phyloP scores from a whole-genome alignment of 1,284 basidiomycete species.

The Boletellus dicymbophilus region DNA sequence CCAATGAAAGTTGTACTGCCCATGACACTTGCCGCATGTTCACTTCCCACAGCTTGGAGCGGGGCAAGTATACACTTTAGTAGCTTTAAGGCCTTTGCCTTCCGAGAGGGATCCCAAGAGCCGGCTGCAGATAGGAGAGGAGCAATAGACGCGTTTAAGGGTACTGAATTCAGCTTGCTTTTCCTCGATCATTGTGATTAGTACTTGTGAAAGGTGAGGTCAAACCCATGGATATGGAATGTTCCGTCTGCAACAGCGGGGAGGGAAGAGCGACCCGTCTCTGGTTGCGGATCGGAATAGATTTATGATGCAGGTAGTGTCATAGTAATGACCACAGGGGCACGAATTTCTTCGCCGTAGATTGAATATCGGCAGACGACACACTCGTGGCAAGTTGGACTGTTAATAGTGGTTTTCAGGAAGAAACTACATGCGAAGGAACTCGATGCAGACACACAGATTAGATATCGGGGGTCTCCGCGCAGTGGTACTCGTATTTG shows the following conservation, averaged over 20 bases:
- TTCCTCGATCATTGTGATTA: slow-evolving; percentile 28
- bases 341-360: slow-evolving; percentile 29
- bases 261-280: slow-evolving; percentile 47
- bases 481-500: neutral
- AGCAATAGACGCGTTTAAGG: slow-evolving; percentile 45
- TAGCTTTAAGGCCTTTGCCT: neutral
- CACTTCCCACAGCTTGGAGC: neutral
- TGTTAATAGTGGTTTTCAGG: slow-evolving; percentile 9
- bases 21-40: neutral
- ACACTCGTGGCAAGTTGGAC: slow-evolving; percentile 38
- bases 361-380: slow-evolving; percentile 40
- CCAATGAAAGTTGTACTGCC: neutral
- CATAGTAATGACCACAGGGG: slow-evolving; percentile 45
- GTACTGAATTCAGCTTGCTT: slow-evolving; percentile 40
- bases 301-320: slow-evolving; percentile 37
- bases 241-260: slow-evolving; percentile 42
- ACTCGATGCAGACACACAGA: slow-evolving; percentile 9
- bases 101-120: slow-evolving; percentile 42
- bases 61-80: neutral
- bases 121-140: slow-evolving; percentile 37
- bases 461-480: neutral
- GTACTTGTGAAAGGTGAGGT: slow-evolving; percentile 26
- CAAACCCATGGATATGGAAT: slow-evolving; percentile 34
- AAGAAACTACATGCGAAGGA: neutral
- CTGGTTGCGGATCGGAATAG: slow-evolving; percentile 39